phyloP scores from a whole-genome alignment of 2,329 filamentous ascomycete genomes.

The Penicillium griseofulvum region DNA sequence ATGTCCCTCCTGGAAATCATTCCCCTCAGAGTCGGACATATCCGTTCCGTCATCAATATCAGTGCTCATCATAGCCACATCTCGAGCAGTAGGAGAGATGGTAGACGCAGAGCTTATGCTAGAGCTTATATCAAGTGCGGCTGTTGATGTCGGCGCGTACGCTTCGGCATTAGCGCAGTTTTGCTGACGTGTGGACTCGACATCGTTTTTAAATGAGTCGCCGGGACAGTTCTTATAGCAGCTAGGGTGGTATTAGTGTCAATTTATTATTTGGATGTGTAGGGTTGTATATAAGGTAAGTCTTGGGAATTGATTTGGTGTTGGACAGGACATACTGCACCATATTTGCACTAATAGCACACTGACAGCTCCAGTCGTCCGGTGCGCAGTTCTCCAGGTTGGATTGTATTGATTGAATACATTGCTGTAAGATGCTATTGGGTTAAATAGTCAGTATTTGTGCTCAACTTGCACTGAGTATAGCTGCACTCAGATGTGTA shows the following conservation, averaged over 20 bases:
- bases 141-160: no score
- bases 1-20: background rate
- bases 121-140: no score
- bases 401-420: conserved; percentile 2
- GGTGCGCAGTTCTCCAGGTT: conserved; percentile 7
- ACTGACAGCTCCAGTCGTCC: conserved; percentile 7
- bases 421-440: background rate
- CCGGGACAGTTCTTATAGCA: conserved; percentile 10
- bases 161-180: conserved; percentile 1
- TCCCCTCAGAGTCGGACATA: background rate
- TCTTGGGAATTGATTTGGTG: background rate
- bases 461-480: background rate
- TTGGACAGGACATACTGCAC: background rate
- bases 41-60: background rate
- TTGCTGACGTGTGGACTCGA: conserved; percentile 1
- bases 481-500: background rate
- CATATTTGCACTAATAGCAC: conserved; percentile 3
- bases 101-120: no score
- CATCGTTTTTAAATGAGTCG: background rate
- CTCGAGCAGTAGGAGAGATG: background rate
- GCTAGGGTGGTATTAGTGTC: background rate
- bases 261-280: background rate
- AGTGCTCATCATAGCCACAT: background rate
- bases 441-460: background rate
- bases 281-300: no score